Percentiles rank a stretch among this genome's conserved stretches.
Conservation (phyloP, 2,329 filamentous ascomycete species). For the Ascochyta clinopodiicola region DNA sequence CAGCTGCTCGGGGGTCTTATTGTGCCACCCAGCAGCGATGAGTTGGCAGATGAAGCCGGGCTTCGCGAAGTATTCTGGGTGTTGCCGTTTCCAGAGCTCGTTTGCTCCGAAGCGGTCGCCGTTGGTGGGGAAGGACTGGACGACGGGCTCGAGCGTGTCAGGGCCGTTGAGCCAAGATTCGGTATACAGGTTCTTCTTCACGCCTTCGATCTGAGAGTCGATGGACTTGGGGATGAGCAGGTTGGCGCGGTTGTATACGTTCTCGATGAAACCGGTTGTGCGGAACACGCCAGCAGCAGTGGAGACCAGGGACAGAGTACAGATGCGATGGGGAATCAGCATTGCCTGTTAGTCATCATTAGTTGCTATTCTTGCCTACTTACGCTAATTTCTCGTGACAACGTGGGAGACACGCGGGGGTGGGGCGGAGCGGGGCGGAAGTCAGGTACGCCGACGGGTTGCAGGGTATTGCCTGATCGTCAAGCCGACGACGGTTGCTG, state of each 20-base stretch:
- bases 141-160: slow-evolving; percentile 58
- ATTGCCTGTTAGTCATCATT: slow-evolving; percentile 37
- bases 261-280: slow-evolving; percentile 63
- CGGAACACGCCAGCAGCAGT: slow-evolving; percentile 57
- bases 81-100: slow-evolving; percentile 74
- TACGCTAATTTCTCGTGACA: not conserved
- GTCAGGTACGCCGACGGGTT: slow-evolving; percentile 20
- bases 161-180: slow-evolving; percentile 66
- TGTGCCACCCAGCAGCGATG: slow-evolving; percentile 79
- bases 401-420: slow-evolving; percentile 15
- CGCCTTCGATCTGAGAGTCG: slow-evolving; percentile 69
- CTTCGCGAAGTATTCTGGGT: slow-evolving; percentile 66
- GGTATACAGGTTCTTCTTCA: slow-evolving; percentile 71
- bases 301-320: slow-evolving; percentile 58
- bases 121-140: slow-evolving; percentile 71
- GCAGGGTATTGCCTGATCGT: slow-evolving; percentile 33
- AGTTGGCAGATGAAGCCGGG: slow-evolving; percentile 78
- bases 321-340: slow-evolving; percentile 57
- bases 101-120: slow-evolving; percentile 83
- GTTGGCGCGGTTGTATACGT: slow-evolving; percentile 65
- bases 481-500: slow-evolving; percentile 23
- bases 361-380: not conserved
- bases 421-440: slow-evolving; percentile 32
- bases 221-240: slow-evolving; percentile 72
- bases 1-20: slow-evolving; percentile 73